Conservation (phyloP, 192 early-diverging fungal genomes). For the Coemansia asiatica region DNA sequence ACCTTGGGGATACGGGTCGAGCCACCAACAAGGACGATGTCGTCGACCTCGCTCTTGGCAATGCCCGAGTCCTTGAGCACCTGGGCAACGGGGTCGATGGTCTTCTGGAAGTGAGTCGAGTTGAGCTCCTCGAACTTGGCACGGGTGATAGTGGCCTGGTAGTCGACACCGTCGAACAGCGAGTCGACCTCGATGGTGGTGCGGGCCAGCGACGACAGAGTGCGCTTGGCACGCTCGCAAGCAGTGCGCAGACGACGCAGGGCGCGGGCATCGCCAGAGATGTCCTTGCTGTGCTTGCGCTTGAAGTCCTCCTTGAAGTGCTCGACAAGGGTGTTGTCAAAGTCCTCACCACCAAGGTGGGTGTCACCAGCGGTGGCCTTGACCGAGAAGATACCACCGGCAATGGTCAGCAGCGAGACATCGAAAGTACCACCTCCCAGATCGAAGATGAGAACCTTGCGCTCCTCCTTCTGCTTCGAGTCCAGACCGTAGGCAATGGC, state of each 20-base stretch:
- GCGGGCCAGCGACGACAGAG: conserved; percentile 70
- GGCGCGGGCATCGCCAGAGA: conserved; percentile 69
- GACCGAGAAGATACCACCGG: conserved; percentile 77
- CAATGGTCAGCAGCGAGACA: conserved; percentile 79
- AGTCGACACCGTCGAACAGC: conserved; percentile 74
- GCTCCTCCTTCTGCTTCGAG: conserved; percentile 72
- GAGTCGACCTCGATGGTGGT: conserved; percentile 75
- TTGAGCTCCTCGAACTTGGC: conserved; percentile 81
- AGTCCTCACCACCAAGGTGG: conserved; percentile 83
- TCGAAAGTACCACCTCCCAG: conserved; percentile 86
- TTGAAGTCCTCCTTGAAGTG: conserved; percentile 62
- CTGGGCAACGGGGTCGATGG: conserved; percentile 70
- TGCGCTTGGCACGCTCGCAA: conserved; percentile 75
- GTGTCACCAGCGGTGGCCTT: conserved; percentile 82
- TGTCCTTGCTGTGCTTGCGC: conserved; percentile 73
- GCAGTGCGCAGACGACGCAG: conserved; percentile 75
- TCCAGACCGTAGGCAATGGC: conserved; percentile 85
- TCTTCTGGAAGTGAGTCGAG: conserved; percentile 63
- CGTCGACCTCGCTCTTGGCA: conserved; percentile 73
- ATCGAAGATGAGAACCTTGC: conserved; percentile 77
- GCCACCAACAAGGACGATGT: conserved; percentile 84
- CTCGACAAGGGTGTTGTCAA: conserved; percentile 65
- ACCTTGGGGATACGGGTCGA: conserved; percentile 95
- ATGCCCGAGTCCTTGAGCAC: conserved; percentile 76
- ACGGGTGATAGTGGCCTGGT: conserved; percentile 73